These are phyloP conservation scores for Mycena sp. DNA, from an alignment of 1,284 basidiomycete species.

Conservation along the genomic window DNA sequence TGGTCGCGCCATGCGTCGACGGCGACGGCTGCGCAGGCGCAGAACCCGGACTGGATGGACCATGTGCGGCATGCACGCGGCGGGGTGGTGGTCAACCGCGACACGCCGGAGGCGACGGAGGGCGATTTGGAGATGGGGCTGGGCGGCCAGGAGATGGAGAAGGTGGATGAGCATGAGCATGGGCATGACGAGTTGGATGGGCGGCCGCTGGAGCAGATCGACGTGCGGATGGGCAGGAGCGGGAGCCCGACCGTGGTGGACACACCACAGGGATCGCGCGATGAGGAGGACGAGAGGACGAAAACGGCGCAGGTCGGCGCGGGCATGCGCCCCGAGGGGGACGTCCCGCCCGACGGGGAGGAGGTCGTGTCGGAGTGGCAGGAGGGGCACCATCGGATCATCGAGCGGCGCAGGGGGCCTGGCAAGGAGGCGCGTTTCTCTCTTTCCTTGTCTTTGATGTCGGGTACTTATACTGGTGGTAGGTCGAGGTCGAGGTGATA, in stretches of 20 bases:
- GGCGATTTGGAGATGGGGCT: constrained; percentile 33
- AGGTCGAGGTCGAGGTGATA: constrained; percentile 74
- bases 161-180: constrained; percentile 8
- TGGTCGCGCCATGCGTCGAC: constrained; percentile 64
- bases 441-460: neutral
- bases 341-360: constrained; percentile 54
- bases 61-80: constrained; percentile 74
- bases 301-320: constrained; percentile 39
- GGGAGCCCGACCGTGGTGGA: constrained; percentile 28
- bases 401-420: constrained; percentile 66
- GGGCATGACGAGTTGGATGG: too few species aligned
- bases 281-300: constrained; percentile 45
- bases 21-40: constrained; percentile 36
- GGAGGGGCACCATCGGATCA: constrained; percentile 74
- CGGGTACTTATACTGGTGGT: neutral
- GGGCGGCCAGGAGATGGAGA: constrained; percentile 41
- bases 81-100: constrained; percentile 84
- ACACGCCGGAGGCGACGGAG: constrained; percentile 28
- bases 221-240: constrained; percentile 26
- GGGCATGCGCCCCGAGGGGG: constrained; percentile 40
- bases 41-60: constrained; percentile 69
- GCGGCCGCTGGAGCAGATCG: constrained; percentile 31
- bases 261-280: constrained; percentile 37
- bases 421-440: constrained; percentile 68
- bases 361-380: constrained; percentile 65